phyloP scores from a whole-genome alignment of 768 basidiomycete species.

The Hirschioporus abietinus region DNA sequence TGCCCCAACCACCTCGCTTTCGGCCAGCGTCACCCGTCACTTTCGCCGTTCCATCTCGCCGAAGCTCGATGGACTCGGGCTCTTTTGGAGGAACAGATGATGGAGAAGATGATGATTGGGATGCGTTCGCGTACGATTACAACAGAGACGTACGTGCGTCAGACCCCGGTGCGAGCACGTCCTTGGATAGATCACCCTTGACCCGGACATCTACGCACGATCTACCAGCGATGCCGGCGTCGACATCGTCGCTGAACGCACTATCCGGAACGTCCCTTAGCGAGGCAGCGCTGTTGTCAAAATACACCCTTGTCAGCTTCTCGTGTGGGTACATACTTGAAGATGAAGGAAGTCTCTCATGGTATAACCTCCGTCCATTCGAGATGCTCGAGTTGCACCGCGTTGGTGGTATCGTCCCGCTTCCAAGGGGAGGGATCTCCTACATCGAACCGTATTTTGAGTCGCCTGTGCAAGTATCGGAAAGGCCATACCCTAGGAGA shows the following conservation, averaged over 20 bases:
- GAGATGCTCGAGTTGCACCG: constrained; percentile 71
- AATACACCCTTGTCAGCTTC: constrained; percentile 55
- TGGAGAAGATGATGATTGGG: constrained; percentile 2
- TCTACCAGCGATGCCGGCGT: constrained; percentile 10
- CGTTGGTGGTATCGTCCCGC: constrained; percentile 30
- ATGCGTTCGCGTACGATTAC: constrained; percentile 4
- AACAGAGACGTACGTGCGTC: constrained; percentile 42
- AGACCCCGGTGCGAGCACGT: constrained; percentile 23
- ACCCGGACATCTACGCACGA: constrained; percentile 6
- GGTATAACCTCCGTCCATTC: constrained; percentile 54
- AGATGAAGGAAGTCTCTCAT: constrained; percentile 51
- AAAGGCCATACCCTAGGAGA: constrained; percentile 7
- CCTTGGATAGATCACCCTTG: constrained; percentile 10
- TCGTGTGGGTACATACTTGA: constrained; percentile 68
- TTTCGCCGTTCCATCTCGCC: constrained; percentile 57
- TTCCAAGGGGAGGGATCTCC: constrained; percentile 35
- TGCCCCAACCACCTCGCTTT: constrained; percentile 16
- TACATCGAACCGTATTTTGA: constrained; percentile 61
- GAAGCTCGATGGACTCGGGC: not conserved
- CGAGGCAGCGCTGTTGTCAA: constrained; percentile 11
- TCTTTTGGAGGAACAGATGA: not conserved
- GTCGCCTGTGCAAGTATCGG: constrained; percentile 37
- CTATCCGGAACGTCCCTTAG: not conserved
- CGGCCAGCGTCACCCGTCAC: constrained; percentile 24
- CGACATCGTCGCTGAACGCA: not conserved